These are phyloP conservation scores for Talaromyces liani DNA, from an alignment of 495 filamentous ascomycete species.

Conservation along the genomic window DNA sequence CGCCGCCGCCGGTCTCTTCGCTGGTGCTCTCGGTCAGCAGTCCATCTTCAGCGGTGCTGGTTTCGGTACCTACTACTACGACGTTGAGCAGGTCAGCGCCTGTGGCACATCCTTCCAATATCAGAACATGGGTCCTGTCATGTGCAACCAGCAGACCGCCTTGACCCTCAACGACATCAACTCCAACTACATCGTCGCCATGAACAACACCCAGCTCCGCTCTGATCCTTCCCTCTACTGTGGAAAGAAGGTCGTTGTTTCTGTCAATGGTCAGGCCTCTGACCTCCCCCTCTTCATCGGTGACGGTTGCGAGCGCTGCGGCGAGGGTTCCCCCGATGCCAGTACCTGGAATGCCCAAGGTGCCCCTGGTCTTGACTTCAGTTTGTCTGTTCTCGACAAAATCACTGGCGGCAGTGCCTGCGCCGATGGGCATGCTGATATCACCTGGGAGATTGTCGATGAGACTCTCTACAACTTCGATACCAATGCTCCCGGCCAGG, in stretches of 20 bases:
- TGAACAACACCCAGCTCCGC: constrained; percentile 11
- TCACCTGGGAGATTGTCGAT: constrained; percentile 15
- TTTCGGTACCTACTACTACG: constrained; percentile 16
- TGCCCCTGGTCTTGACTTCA: constrained; percentile 13
- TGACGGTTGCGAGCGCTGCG: constrained; percentile 14
- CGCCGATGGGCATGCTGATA: constrained; percentile 8
- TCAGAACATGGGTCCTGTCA: constrained; percentile 11
- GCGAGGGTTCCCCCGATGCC: constrained; percentile 1
- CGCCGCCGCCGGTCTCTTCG: constrained; percentile 3
- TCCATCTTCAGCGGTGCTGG: constrained; percentile 7
- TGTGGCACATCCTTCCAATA: constrained; percentile 11
- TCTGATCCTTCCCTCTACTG: constrained; percentile 11
- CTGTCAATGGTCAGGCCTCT: constrained; percentile 13
- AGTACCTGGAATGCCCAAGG: constrained; percentile 10
- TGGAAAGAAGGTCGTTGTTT: constrained; percentile 14
- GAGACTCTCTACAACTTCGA: constrained; percentile 12
- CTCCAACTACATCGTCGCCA: constrained; percentile 14
- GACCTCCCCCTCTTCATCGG: constrained; percentile 12
- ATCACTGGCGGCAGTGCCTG: constrained; percentile 11
- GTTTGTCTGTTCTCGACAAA: constrained; percentile 11
- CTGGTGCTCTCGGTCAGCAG: not conserved
- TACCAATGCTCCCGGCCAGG: constrained; percentile 1
- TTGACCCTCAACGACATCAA: constrained; percentile 12
- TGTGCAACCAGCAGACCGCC: constrained; percentile 10
- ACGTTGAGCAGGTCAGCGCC: constrained; percentile 9